These are phyloP conservation scores for Fusarium illudens DNA, from an alignment of 2,329 filamentous ascomycete genomes.

Conservation along the genomic window DNA sequence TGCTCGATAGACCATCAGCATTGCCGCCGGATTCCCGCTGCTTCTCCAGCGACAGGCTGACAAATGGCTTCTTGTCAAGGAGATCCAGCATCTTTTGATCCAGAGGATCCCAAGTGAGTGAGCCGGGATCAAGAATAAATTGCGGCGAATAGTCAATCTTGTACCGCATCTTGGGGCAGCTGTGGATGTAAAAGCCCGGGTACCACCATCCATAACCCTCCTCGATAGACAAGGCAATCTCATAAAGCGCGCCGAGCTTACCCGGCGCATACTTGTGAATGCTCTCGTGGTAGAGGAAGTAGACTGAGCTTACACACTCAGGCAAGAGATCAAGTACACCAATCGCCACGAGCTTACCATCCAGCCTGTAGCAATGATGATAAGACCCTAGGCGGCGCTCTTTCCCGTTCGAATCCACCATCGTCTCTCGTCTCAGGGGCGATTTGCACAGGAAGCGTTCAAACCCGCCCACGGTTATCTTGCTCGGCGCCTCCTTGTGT, in stretches of 20 bases:
- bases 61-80: conserved; percentile 65
- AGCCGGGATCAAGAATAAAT: conserved; percentile 75
- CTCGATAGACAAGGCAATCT: conserved; percentile 75
- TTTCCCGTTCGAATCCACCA: conserved; percentile 57
- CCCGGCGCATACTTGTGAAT: conserved; percentile 75
- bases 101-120: conserved; percentile 68
- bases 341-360: conserved; percentile 78
- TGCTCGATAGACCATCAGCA: not conserved
- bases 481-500: conserved; percentile 69
- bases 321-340: conserved; percentile 81
- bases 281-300: conserved; percentile 82
- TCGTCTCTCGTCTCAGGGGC: conserved; percentile 62
- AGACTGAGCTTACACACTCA: conserved; percentile 80
- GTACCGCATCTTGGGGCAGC: conserved; percentile 83
- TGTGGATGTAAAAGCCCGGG: conserved; percentile 82
- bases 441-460: conserved; percentile 78
- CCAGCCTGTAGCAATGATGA: conserved; percentile 83
- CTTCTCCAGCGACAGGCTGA: conserved; percentile 55
- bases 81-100: conserved; percentile 59
- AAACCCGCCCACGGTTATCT: conserved; percentile 71
- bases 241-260: conserved; percentile 77
- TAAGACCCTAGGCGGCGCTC: conserved; percentile 73
- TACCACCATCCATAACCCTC: conserved; percentile 80
- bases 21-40: conserved; percentile 7
- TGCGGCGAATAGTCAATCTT: conserved; percentile 83